A percentile compares a stretch with the other conserved stretches of the same genome.
Conservation (phyloP, 129 eudicot genomes). For the Centella asiatica region DNA sequence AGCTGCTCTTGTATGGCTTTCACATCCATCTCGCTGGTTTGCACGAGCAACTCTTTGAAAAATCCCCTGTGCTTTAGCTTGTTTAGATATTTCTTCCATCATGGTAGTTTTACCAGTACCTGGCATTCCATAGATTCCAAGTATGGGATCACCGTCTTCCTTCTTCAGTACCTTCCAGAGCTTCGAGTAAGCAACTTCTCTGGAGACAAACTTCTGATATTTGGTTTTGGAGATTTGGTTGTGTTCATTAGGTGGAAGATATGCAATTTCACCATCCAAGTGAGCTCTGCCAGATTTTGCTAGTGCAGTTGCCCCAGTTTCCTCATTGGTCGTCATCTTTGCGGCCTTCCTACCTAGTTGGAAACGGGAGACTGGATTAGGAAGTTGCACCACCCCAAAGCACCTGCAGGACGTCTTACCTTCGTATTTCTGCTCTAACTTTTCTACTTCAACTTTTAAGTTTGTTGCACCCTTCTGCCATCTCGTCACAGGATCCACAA, state of each 20-base stretch:
- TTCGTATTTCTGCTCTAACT: neutral
- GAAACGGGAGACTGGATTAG: neutral
- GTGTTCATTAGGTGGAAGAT: neutral
- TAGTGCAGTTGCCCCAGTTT: neutral
- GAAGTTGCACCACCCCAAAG: neutral
- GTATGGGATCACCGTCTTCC: neutral
- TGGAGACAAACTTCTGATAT: neutral
- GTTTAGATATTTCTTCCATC: neutral
- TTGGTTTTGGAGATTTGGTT: neutral
- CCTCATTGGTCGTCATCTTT: neutral
- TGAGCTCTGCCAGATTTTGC: neutral
- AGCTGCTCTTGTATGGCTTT: neutral
- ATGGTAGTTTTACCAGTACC: neutral
- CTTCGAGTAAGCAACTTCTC: neutral
- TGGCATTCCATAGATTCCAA: neutral
- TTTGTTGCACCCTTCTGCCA: neutral
- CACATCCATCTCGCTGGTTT: neutral
- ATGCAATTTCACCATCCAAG: neutral
- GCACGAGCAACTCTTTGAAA: neutral
- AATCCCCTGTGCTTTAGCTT: neutral
- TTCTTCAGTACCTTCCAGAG: neutral
- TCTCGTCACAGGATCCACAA: neutral
- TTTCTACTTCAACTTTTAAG: neutral
- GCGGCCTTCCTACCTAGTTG: neutral
- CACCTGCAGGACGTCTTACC: neutral